Conservation (phyloP, 768 basidiomycete genomes). For the Termitomyces bulborhizus region DNA sequence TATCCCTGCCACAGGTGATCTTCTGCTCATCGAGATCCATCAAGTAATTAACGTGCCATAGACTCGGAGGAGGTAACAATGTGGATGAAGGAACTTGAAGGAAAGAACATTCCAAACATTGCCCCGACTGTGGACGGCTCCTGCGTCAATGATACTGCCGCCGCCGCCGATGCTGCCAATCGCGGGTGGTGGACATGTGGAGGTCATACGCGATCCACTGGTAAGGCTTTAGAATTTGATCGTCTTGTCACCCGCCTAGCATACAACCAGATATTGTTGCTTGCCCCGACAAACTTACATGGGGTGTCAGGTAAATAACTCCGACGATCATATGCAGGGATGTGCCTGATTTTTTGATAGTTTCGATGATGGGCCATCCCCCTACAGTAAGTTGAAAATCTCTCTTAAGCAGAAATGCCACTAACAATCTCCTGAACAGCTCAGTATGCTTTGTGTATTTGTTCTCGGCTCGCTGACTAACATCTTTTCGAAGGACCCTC, state of each 20-base stretch:
- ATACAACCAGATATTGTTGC: conserved; percentile 46
- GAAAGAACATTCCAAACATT: conserved; percentile 60
- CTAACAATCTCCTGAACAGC: conserved; percentile 13
- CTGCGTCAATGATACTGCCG: conserved; percentile 53
- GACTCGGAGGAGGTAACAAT: conserved; percentile 56
- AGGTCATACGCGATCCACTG: conserved; percentile 50
- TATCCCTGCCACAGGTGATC: conserved; percentile 49
- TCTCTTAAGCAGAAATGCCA: background rate
- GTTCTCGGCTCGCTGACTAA: background rate
- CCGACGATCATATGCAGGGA: background rate
- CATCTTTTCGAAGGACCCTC: conserved; percentile 39
- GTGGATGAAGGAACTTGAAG: conserved; percentile 77
- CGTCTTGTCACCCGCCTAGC: background rate
- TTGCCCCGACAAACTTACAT: conserved; percentile 64
- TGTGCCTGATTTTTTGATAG: conserved; percentile 22
- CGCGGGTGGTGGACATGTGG: conserved; percentile 94
- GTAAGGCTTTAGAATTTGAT: conserved; percentile 15
- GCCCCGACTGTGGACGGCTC: conserved; percentile 62
- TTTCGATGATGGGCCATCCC: conserved; percentile 85
- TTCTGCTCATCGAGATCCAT: background rate
- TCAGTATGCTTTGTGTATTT: conserved; percentile 13
- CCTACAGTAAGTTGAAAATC: conserved; percentile 55
- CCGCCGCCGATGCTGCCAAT: conserved; percentile 47
- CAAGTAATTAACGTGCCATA: conserved; percentile 11
- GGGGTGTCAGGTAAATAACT: conserved; percentile 62